phyloP scores from a whole-genome alignment of 306 rosid species.

The Corylus avellana region DNA sequence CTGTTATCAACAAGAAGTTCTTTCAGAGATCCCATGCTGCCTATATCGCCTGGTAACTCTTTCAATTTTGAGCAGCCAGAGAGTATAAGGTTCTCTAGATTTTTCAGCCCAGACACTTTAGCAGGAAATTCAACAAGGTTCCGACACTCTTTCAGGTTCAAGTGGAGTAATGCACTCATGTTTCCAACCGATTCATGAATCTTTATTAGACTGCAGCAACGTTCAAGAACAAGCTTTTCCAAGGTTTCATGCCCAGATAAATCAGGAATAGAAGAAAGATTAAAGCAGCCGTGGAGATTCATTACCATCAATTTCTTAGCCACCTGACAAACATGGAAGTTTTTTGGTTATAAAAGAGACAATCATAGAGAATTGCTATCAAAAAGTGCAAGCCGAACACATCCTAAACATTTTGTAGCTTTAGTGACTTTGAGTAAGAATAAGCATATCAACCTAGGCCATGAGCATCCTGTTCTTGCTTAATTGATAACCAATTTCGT shows the following conservation, averaged over 20 bases:
- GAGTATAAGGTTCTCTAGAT: constrained; percentile 47
- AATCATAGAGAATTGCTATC: neutral
- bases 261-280: constrained; percentile 50
- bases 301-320: constrained; percentile 47
- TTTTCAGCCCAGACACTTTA: constrained; percentile 54
- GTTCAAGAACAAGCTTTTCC: constrained; percentile 51
- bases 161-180: constrained; percentile 36
- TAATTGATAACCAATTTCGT: neutral
- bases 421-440: neutral
- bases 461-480: neutral
- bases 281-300: constrained; percentile 41
- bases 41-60: constrained; percentile 49
- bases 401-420: neutral
- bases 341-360: neutral
- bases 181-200: constrained; percentile 58
- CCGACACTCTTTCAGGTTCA: constrained; percentile 44
- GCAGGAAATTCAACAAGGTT: constrained; percentile 46
- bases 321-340: constrained; percentile 39
- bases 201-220: constrained; percentile 37
- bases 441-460: neutral
- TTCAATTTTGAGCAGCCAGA: constrained; percentile 43
- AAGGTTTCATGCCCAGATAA: constrained; percentile 44
- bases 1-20: constrained; percentile 42
- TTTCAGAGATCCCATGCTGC: constrained; percentile 46
- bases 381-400: neutral